Evolutionary conservation across 805 yeast species (phyloP).

Genomic region (Zygosaccharomyces lentus): DNA sequence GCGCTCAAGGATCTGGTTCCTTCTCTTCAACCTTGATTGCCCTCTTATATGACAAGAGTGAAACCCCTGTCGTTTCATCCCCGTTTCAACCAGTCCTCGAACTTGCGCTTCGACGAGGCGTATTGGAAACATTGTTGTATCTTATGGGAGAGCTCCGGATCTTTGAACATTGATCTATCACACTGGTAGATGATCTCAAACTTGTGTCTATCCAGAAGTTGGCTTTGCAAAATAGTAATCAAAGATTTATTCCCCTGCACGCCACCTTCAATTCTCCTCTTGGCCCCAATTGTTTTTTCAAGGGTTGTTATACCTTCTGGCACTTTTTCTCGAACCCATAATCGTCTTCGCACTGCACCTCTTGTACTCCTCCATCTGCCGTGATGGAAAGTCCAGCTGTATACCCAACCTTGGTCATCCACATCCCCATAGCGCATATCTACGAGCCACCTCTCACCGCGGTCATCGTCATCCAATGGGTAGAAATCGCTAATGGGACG

Average conservation of each 20-base stretch:
- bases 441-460: constrained; percentile 54
- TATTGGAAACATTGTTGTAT: constrained; percentile 11
- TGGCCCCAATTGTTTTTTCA: neutral
- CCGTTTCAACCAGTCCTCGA: constrained; percentile 6
- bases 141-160: constrained; percentile 2
- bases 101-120: constrained; percentile 9
- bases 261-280: neutral
- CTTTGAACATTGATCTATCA: neutral
- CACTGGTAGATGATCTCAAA: constrained; percentile 9
- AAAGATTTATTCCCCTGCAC: constrained; percentile 5
- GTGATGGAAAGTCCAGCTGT: constrained; percentile 48
- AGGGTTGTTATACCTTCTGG: neutral
- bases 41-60: neutral
- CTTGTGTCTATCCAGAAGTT: constrained; percentile 17
- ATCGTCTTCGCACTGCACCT: constrained; percentile 61
- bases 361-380: constrained; percentile 59
- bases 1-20: neutral
- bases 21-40: neutral
- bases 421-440: constrained; percentile 51
- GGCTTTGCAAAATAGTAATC: constrained; percentile 8
- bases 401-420: constrained; percentile 85
- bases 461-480: constrained; percentile 14
- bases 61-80: constrained; percentile 1
- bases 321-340: constrained; percentile 48
- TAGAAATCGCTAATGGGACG: constrained; percentile 18